A percentile compares a stretch with the other conserved stretches of the same genome.
Evolutionary conservation across 345 rosid species (phyloP).

Genomic region (Odontarrhena argentea): DNA sequence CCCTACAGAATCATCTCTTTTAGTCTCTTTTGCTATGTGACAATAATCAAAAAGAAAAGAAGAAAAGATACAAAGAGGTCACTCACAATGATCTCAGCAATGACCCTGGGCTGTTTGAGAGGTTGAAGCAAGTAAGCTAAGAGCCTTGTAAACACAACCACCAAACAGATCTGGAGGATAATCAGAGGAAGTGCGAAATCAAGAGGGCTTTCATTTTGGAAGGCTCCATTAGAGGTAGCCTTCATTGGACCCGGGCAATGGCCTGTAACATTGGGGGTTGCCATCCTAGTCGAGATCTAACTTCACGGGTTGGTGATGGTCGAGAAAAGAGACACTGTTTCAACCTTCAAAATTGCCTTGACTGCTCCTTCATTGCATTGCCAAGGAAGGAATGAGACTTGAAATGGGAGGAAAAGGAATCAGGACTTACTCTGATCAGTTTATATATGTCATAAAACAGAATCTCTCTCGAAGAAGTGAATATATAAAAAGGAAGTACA

Average conservation of each 20-base stretch:
- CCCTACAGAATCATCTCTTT: constrained; percentile 40
- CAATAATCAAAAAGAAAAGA: neutral
- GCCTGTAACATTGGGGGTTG: constrained; percentile 32
- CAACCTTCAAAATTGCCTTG: constrained; percentile 27
- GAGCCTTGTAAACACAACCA: constrained; percentile 59
- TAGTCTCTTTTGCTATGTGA: constrained; percentile 15
- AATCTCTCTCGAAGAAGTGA: constrained; percentile 23
- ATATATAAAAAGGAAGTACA: constrained; percentile 23
- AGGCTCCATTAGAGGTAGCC: constrained; percentile 75
- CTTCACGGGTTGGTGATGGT: constrained; percentile 2
- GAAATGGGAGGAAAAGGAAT: constrained; percentile 5
- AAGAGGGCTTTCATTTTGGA: constrained; percentile 72
- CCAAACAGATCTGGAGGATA: constrained; percentile 70
- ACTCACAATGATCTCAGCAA: constrained; percentile 81
- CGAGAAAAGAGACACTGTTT: constrained; percentile 18
- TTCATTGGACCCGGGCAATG: constrained; percentile 58
- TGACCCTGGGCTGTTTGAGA: constrained; percentile 72
- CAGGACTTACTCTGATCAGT: constrained; percentile 8
- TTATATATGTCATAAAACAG: constrained; percentile 14
- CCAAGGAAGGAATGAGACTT: constrained; percentile 23
- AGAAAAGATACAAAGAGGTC: neutral
- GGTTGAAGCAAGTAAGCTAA: constrained; percentile 63
- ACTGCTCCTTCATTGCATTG: constrained; percentile 31
- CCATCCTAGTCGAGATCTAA: constrained; percentile 25
- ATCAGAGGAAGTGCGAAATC: constrained; percentile 73